Evolutionary conservation across 345 rosid species (phyloP), one percentile per base, ranked within the genome.

Genomic region (Hibiscus trionum): DNA sequence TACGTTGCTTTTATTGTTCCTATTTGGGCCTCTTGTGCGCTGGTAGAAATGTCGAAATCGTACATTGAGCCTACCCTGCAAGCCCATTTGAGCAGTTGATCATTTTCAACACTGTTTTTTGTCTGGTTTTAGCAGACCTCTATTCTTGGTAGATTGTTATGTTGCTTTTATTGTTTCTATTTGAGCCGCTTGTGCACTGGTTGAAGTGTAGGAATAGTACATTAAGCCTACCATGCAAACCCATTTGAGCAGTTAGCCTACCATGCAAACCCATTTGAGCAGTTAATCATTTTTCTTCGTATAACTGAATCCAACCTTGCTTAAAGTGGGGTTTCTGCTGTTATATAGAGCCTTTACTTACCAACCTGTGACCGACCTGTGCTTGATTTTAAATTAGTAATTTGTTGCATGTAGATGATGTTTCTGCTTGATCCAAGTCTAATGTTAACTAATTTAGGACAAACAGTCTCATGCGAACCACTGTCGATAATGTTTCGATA

Each of bases 311-410:
- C 6, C 42, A 37, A 35, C 39, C 39, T 35, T 35, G 39, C 39
- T 35, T 35, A 5, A 0, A 5, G 39, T 37, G 42, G 35, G 69
- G 59, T 35, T 44, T 67, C 56, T 56, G 66, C 61, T 19, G 53
- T 39, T 69, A 64, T 64, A 50, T 56, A 71, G 76, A 66, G 26
- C 53, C 66, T 27, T 59, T 46, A 31, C 49, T 61, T 10, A 55
- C 73, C 42, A n/a, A 50, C 71, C 12, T n/a, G 70, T 58, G 39
- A 2, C 73, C n/a, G 10, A 49, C 10, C 33, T 5, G 69, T 42
- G 53, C 69, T 65, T 42, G 42, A 15, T 42, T 66, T 8, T 7
- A 47, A 26, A 27, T 66, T 66, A 31, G 29, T 7, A 61, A 31
- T 33, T 58, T 29, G 39, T 68, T 66, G 39, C 47, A 26, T 61